Conservation (phyloP, 1,284 basidiomycete genomes). For the Marasmius oreades region DNA sequence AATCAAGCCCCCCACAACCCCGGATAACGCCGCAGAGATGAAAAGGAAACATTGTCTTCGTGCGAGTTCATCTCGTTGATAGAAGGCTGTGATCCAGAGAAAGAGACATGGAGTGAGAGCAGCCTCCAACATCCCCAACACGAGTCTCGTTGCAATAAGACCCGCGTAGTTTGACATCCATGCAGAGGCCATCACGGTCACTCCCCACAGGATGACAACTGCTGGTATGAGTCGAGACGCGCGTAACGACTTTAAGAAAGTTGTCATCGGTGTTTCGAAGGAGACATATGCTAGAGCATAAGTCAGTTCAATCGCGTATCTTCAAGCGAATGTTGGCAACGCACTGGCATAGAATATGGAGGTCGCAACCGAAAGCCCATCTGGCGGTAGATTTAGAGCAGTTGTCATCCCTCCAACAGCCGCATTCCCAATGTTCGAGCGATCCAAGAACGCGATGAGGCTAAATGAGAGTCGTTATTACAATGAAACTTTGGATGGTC, state of each 20-base stretch:
- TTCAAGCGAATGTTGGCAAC: neutral
- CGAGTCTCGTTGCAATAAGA: conserved; percentile 1
- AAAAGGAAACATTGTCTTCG: conserved; percentile 3
- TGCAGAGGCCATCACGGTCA: neutral
- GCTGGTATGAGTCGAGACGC: conserved; percentile 2
- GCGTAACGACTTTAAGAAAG: neutral
- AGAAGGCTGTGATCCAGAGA: conserved; percentile 2
- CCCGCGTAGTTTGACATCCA: conserved; percentile 1
- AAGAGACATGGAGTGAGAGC: conserved; percentile 1
- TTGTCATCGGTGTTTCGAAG: conserved; percentile 1
- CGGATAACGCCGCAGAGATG: neutral
- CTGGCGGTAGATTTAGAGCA: neutral
- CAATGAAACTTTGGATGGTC: neutral
- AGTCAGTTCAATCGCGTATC: too few relatives aligned
- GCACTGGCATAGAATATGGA: conserved; percentile 4
- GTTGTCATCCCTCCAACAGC: conserved; percentile 3
- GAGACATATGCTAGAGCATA: neutral
- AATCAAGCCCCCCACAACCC: neutral
- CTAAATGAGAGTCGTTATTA: neutral
- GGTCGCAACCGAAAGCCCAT: neutral
- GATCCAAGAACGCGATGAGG: conserved; percentile 4
- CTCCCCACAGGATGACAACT: conserved; percentile 1
- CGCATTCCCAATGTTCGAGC: conserved; percentile 1
- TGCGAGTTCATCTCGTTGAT: conserved; percentile 3
- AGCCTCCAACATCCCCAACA: neutral